phyloP scores from a whole-genome alignment of 345 rosid genomes.

The Isatis tinctoria region DNA sequence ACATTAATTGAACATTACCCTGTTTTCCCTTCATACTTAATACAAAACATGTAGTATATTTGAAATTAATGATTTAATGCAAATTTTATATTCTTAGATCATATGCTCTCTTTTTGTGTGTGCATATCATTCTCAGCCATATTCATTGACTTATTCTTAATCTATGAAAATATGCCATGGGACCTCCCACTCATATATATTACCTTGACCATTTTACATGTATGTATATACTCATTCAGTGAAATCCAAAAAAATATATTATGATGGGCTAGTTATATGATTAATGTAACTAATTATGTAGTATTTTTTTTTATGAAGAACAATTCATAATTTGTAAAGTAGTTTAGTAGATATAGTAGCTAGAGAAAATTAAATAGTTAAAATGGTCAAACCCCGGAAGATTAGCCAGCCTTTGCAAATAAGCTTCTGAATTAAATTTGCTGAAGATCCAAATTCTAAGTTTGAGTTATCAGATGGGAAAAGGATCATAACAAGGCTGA shows the following conservation, averaged over 20 bases:
- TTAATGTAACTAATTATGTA: no score
- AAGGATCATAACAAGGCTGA: neutral
- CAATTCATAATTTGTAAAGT: no score
- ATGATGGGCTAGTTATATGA: neutral
- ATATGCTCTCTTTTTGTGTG: slow-evolving; percentile 1
- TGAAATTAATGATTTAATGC: neutral
- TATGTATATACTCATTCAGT: neutral
- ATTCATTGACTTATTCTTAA: slow-evolving; percentile 32
- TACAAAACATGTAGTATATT: neutral
- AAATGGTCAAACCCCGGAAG: neutral
- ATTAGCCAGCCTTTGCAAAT: neutral
- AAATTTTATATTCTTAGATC: slow-evolving; percentile 14
- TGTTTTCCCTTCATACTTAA: neutral
- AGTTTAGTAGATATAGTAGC: neutral
- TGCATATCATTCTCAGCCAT: slow-evolving; percentile 29
- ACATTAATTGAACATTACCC: slow-evolving; percentile 11
- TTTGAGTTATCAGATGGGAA: neutral
- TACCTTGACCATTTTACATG: slow-evolving; percentile 16
- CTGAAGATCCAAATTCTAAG: neutral
- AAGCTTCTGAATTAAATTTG: neutral
- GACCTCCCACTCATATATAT: slow-evolving; percentile 31
- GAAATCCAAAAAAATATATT: neutral
- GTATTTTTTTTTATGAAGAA: no score
- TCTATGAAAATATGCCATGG: slow-evolving; percentile 32
- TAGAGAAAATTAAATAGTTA: neutral